Base-by-base conservation (phyloP, 1,284 basidiomycete genomes). In the Uromyces viciae-fabae region DNA sequence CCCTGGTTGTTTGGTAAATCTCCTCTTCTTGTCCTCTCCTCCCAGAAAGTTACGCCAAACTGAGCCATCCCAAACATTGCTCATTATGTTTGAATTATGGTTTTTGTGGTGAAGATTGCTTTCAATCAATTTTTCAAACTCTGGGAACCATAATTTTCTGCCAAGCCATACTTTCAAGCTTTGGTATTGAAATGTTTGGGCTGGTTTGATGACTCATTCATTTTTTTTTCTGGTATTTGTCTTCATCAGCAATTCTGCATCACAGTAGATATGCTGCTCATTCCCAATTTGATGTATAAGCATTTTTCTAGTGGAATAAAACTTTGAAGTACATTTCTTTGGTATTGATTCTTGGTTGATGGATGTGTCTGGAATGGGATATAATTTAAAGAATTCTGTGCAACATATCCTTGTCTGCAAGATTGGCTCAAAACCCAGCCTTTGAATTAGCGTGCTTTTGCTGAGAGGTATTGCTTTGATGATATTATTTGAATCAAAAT, bases 1-100 rank as follows among this genome's bases (percentile, higher is more conserved):
- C 31, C 31, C 58, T n/a, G 58, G 31, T 60, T 25, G 11, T 33
- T 60, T 11, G 31, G 58, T 60, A 33, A 25, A 60, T 25, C 28
- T 60, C 19, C 31, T 60, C 31, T 60, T 33, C 58, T 60, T 33
- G n/a, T 33, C 19, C 28, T 11, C 31, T 11, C 19, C 31, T 25
- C 31, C 58, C 11, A 33, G 11, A 60, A 60, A 60, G 58, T 60
- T 60, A 11, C 25, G 19, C 58, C 58, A 60, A 60, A 60, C 31
- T 49, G 46, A 49, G 46, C 46, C 46, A 60, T 60, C 58, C 31
- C 58, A n/a, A 60, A 60, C 58, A 60, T 60, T 60, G 58, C 58
- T 25, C 58, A 60, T 60, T 25, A 60, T 11, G 28, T 60, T n/a
- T 25, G 58, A 60, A 33, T 25, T 60, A 11, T 11, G 19, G 31